A percentile compares a stretch with the other conserved stretches of the same genome.
Conservation (phyloP, 2,329 filamentous ascomycete genomes). For the Botrytis elliptica region DNA sequence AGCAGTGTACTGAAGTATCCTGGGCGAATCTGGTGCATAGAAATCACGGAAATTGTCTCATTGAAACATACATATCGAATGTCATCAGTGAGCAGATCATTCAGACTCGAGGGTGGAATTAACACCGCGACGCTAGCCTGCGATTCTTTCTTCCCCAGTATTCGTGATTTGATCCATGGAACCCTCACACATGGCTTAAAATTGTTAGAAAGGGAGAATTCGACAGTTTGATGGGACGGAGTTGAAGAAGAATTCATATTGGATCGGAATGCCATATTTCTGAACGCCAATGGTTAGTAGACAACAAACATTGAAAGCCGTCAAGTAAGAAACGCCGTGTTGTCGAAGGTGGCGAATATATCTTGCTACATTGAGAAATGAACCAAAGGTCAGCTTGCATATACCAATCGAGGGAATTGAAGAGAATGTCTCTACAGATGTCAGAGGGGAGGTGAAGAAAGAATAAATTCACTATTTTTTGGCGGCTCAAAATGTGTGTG, state of each 20-base stretch:
- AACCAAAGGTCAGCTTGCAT: background rate
- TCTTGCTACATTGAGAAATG: background rate
- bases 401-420: background rate
- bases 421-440: background rate
- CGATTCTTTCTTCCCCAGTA: too few species aligned
- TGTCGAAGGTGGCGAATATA: background rate
- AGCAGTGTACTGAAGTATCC: background rate
- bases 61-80: background rate
- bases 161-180: too few species aligned
- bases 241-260: too few species aligned
- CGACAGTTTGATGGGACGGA: too few species aligned
- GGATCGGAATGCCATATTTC: background rate
- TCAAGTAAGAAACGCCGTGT: background rate
- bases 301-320: background rate
- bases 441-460: background rate
- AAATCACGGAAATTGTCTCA: background rate
- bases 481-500: background rate
- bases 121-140: too few species aligned
- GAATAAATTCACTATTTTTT: background rate
- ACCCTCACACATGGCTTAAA: too few species aligned
- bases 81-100: background rate
- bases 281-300: too few species aligned
- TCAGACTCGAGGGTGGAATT: background rate
- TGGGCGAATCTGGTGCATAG: background rate
- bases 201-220: too few species aligned